Evolutionary conservation across 495 filamentous ascomycete genomes (phyloP), one percentile per base, ranked within the genome.

Genomic region (Saxophila tyrrhenica): DNA sequence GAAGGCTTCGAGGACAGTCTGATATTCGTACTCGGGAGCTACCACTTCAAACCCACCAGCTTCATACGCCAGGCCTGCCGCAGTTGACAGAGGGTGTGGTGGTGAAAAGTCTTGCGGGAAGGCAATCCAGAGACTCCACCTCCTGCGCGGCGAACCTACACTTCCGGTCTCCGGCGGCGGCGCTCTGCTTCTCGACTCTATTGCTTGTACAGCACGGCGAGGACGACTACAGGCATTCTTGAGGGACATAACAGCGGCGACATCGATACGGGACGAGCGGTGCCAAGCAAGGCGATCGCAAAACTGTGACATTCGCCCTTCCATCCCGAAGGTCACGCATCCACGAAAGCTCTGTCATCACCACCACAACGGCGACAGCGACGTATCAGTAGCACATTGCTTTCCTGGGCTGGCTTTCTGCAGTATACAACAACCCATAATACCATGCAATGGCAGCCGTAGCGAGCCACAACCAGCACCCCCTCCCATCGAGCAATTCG

Each of bases 371-470:
- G 15, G 41, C 41, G 7, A 17, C 17, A 17, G 16, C 5, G 41
- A 5, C 7, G n/a, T 17, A 17, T 7, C 16, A 44, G 7, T n/a
- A 44, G 15, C n/a, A 5, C n/a, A 44, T 8, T 13, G 13, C 5
- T 13, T 7, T 13, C 29, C 29, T 5, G 29, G 29, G 29, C 29
- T n/a, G 29, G 29, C 29, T 35, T 13, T 35, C 15, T 44, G 16
- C 41, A 44, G 41, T 21, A 44, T 44, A 44, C 29, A 44, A 17
- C 41, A 44, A 9, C 7, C 17, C 41, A n/a, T 44, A 5, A 44
- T 44, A n/a, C 17, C 19, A 48, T 25, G 45, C 45, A 19, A 61
- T 61, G 58, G 58, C 58, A n/a, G 50, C 50, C 5, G 43, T 62
- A 21, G 59, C 56, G 22, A 48, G 39, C 45, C 50, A 55, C 9